Evolutionary conservation across 176 grass and related monocot species (phyloP).

Genomic region (Ensete glaucum): DNA sequence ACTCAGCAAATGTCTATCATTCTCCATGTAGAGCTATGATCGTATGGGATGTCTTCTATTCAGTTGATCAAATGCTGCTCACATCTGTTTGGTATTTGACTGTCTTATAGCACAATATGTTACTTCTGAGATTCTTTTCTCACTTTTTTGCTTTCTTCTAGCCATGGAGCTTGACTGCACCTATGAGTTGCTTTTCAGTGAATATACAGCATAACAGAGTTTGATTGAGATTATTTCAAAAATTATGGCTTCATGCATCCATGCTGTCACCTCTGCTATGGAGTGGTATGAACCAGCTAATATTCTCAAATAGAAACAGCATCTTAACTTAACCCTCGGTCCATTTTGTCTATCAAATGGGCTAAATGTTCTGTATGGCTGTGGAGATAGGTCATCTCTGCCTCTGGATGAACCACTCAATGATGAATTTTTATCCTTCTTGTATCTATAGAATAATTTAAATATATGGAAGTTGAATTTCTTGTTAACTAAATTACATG

Average conservation of each 20-base stretch:
- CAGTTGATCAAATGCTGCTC: background rate
- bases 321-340: background rate
- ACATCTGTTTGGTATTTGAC: background rate
- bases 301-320: background rate
- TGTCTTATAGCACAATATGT: background rate
- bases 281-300: background rate
- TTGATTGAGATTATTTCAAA: no score
- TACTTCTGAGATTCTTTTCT: background rate
- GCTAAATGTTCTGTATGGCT: background rate
- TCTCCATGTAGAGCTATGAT: constrained; percentile 1
- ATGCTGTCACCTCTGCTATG: background rate
- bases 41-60: background rate
- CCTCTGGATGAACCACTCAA: background rate
- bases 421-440: background rate
- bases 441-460: background rate
- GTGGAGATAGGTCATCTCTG: background rate
- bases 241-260: background rate
- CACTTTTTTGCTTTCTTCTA: background rate
- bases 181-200: background rate
- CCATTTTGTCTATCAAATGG: background rate
- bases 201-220: no score
- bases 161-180: background rate
- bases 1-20: background rate
- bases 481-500: background rate
- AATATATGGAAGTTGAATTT: background rate